Evolutionary conservation across 768 basidiomycete species (phyloP), one percentile per base, ranked within the genome.

Genomic region (Suillus cothurnatus): DNA sequence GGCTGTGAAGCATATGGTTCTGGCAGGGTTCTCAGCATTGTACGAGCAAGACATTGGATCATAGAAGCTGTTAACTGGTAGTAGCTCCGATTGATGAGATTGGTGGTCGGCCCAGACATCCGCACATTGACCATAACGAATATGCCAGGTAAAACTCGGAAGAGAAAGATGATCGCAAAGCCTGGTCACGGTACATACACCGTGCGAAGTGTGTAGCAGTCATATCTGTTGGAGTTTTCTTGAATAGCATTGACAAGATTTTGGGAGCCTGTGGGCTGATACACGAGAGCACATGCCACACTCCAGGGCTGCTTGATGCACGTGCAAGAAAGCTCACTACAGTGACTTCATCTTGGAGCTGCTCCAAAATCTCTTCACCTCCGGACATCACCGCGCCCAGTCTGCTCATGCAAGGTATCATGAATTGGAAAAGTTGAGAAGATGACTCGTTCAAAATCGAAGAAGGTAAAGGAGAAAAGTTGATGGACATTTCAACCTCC

Each of bases 191-290:
- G 53, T 77, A 67, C 31, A 71, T 70, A 60, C 76, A 63, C 31
- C 71, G 71, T 41, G 77, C 77, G 71, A 76, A 76, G 68, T 76
- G 63, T 58, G 76, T 66, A 63, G 73, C 36, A 26, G 26, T 9
- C 9, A 0, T 1, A 38, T 58, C 56, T 11, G 23, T 17, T 2
- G 7, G 17, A 4, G 56, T 58, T 47, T n/a, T 5, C n/a, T 47
- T n/a, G 45, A 47, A 47, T 47, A 47, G 11, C 45, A 4, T 47
- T 8, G 56, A 38, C 15, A 58, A 26, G 23, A 58, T 38, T 19
- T 26, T 15, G 36, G 23, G 15, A 23, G 36, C 56, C 56, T 26
- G 7, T 15, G 56, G 32, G 17, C 36, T 58, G 23, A 15, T 58
- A 38, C 56, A 58, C 23, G 8, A 58, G 17, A 58, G 56, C 8